Conservation (phyloP, 225 moss, liverwort and hornwort genomes). For the Polytrichum formosum region DNA sequence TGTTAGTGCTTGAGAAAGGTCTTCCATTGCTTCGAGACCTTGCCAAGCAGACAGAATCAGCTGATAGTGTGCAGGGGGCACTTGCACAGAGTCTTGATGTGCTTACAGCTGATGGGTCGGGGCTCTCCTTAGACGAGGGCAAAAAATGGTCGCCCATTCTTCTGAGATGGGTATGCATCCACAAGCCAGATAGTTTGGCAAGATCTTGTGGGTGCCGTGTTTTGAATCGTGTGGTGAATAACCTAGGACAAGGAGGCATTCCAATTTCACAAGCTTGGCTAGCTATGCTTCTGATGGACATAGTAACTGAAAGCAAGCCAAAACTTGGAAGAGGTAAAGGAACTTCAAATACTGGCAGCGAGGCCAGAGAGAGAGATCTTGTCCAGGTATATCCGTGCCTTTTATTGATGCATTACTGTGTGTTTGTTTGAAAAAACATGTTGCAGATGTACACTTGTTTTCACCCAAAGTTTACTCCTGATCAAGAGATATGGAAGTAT, state of each 20-base stretch:
- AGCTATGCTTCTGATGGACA: conserved; percentile 93
- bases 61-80: conserved; percentile 68
- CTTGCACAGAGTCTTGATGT: conserved; percentile 89
- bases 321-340: conserved; percentile 55
- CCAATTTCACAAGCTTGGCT: conserved; percentile 97
- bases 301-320: conserved; percentile 69
- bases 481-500: no score
- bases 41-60: conserved; percentile 71
- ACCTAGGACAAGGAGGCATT: conserved; percentile 82
- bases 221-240: conserved; percentile 77
- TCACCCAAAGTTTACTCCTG: no score
- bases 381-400: conserved; percentile 59
- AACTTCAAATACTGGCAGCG: conserved; percentile 24
- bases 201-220: conserved; percentile 87
- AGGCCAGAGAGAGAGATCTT: conserved; percentile 72
- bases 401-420: no score
- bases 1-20: conserved; percentile 55
- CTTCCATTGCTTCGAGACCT: conserved; percentile 82
- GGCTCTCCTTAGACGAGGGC: conserved; percentile 75
- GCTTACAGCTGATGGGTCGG: conserved; percentile 58
- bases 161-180: conserved; percentile 85
- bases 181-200: conserved; percentile 68
- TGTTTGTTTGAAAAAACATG: no score
- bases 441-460: no score
- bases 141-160: conserved; percentile 96